Evolutionary conservation across 345 rosid genomes (phyloP).

Genomic region (Gossypium sturtianum): DNA sequence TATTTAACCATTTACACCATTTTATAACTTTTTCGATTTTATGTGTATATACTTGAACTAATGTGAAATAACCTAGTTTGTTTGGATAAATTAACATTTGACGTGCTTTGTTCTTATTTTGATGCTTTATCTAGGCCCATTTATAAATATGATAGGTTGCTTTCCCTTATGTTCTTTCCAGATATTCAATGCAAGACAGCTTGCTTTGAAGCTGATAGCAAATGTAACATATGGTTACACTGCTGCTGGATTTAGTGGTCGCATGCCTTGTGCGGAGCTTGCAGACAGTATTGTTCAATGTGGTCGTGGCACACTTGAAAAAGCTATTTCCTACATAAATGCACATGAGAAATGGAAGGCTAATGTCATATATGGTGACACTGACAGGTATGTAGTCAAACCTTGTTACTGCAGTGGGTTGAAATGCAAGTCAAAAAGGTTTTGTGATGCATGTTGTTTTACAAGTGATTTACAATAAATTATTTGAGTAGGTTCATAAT

Average conservation of each 20-base stretch:
- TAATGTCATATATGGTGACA: slow-evolving; percentile 88
- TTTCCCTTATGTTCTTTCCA: slow-evolving; percentile 32
- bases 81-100: not conserved
- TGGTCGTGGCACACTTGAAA: slow-evolving; percentile 92
- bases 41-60: not conserved
- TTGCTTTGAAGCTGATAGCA: slow-evolving; percentile 95
- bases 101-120: not conserved
- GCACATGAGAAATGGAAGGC: slow-evolving; percentile 77
- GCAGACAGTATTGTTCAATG: slow-evolving; percentile 98
- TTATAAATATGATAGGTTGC: slow-evolving; percentile 1
- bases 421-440: not conserved
- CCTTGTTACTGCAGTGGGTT: not conserved
- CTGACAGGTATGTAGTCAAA: slow-evolving; percentile 74
- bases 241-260: slow-evolving; percentile 99
- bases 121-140: not conserved
- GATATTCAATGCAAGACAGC: slow-evolving; percentile 97
- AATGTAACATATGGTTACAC: slow-evolving; percentile 97
- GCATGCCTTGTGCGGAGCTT: slow-evolving; percentile 99
- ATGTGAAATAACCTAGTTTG: not conserved
- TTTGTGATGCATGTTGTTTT: not conserved
- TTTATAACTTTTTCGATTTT: not conserved
- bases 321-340: slow-evolving; percentile 73
- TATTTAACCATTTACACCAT: not conserved
- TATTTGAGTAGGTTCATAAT: not conserved
- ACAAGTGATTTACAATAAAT: not conserved